Conservation (phyloP, 768 basidiomycete species). For the Rhodosporidiobolus sp. region DNA sequence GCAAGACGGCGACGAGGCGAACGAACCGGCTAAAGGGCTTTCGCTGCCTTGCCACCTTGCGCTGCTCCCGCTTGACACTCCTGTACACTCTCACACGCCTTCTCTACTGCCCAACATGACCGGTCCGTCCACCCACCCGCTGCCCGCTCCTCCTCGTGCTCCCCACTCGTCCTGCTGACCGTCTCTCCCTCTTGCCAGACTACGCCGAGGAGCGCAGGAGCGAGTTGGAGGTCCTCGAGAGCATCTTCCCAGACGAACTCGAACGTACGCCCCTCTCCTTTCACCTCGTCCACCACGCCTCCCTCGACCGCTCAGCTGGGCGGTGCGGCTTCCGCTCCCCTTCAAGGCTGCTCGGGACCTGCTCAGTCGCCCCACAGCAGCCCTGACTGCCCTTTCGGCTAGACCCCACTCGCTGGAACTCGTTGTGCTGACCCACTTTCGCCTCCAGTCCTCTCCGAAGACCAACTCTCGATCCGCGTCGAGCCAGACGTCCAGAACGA, state of each 20-base stretch:
- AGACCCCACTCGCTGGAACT: neutral
- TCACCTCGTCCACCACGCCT: neutral
- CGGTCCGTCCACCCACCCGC: neutral
- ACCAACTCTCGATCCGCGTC: slow-evolving; percentile 73
- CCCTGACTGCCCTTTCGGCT: neutral
- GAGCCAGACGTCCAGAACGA: slow-evolving; percentile 78
- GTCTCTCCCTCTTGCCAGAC: too few species aligned
- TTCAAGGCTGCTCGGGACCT: too few species aligned
- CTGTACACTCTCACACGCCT: neutral
- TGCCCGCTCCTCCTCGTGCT: neutral
- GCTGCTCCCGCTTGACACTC: neutral
- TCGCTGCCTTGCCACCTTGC: neutral
- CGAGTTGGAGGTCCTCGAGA: slow-evolving; percentile 72
- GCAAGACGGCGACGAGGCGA: too few species aligned
- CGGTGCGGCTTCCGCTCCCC: too few species aligned
- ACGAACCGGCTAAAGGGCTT: too few species aligned
- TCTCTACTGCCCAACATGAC: slow-evolving; percentile 2
- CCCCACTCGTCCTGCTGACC: too few species aligned
- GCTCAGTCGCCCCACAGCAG: neutral
- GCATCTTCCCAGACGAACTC: slow-evolving; percentile 92
- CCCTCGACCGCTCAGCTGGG: neutral
- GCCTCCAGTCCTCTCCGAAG: slow-evolving; percentile 76
- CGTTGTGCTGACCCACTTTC: neutral
- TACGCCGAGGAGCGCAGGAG: slow-evolving; percentile 36
- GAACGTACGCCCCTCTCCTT: slow-evolving; percentile 70